Evolutionary conservation across 495 filamentous ascomycete genomes (phyloP).

Genomic region (Hypomontagnella monticulosa): DNA sequence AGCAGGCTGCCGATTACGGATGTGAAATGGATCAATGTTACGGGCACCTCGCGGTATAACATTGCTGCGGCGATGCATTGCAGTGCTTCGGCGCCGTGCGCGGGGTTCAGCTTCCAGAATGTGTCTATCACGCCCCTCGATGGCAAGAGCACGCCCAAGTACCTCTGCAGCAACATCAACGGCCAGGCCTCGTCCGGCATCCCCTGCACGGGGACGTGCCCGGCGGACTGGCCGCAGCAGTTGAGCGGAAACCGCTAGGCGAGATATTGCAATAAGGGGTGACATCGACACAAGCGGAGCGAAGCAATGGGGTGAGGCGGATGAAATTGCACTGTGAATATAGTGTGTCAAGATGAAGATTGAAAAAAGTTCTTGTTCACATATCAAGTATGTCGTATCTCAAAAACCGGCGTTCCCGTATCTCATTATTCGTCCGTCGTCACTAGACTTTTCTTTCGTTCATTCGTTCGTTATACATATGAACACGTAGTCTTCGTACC

Average conservation of each 20-base stretch:
- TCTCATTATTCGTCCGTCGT: slow-evolving; percentile 40
- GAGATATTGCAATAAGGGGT: background rate
- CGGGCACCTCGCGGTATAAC: slow-evolving; percentile 64
- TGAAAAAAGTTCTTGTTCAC: background rate
- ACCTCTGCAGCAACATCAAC: slow-evolving; percentile 56
- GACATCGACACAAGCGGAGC: too few species aligned
- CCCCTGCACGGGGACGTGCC: slow-evolving; percentile 56
- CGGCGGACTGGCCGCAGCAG: slow-evolving; percentile 56
- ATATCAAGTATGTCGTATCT: too few species aligned
- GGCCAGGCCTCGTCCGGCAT: slow-evolving; percentile 50
- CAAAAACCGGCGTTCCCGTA: slow-evolving; percentile 12
- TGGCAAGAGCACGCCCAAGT: slow-evolving; percentile 53
- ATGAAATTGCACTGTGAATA: background rate
- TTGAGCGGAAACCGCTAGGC: slow-evolving; percentile 52
- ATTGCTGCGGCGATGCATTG: slow-evolving; percentile 65
- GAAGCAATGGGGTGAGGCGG: background rate
- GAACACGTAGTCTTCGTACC: slow-evolving; percentile 26
- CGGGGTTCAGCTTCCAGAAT: slow-evolving; percentile 58
- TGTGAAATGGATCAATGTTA: slow-evolving; percentile 66
- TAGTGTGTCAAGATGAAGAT: background rate
- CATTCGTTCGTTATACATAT: slow-evolving; percentile 21
- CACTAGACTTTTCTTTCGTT: slow-evolving; percentile 16
- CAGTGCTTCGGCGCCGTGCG: slow-evolving; percentile 57
- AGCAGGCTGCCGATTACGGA: slow-evolving; percentile 60
- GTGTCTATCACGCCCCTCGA: slow-evolving; percentile 59